These are phyloP conservation scores for Malassezia restricta DNA, from an alignment of 1,284 basidiomycete genomes.

Conservation along the genomic window DNA sequence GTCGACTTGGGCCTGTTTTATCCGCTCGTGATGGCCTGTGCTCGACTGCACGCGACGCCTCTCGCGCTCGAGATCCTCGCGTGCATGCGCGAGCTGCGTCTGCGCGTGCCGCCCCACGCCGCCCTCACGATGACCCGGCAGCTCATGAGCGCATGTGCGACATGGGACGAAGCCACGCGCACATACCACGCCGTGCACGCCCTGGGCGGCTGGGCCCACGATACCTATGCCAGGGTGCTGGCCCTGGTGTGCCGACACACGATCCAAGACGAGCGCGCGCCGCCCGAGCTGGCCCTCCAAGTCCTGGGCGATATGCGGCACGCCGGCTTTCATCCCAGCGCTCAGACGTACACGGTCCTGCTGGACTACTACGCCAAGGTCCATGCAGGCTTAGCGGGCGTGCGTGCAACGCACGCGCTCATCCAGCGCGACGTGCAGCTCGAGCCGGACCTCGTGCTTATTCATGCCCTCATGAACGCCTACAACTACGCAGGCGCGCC, in stretches of 20 bases:
- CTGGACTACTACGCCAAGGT: slow-evolving; percentile 51
- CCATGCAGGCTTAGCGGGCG: slow-evolving; percentile 18
- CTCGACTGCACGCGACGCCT: slow-evolving; percentile 17
- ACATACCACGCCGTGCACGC: slow-evolving; percentile 16
- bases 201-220: neutral
- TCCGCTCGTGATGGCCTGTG: slow-evolving; percentile 23
- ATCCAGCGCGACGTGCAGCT: slow-evolving; percentile 65
- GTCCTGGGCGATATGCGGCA: slow-evolving; percentile 73
- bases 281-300: slow-evolving; percentile 59
- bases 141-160: slow-evolving; percentile 17
- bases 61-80: slow-evolving; percentile 16
- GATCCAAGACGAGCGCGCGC: slow-evolving; percentile 17
- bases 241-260: neutral
- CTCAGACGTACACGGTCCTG: slow-evolving; percentile 61
- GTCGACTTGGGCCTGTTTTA: slow-evolving; percentile 14
- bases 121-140: slow-evolving; percentile 12
- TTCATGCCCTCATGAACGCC: slow-evolving; percentile 79
- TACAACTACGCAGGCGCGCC: slow-evolving; percentile 66
- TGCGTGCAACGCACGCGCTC: slow-evolving; percentile 64
- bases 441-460: slow-evolving; percentile 61
- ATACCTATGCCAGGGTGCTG: slow-evolving; percentile 1
- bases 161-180: slow-evolving; percentile 19
- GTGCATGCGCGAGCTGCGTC: slow-evolving; percentile 8
- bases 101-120: slow-evolving; percentile 10
- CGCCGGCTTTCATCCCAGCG: slow-evolving; percentile 54